Evolutionary conservation across 352 stramenopile genomes (phyloP), one percentile per base, ranked within the genome.

Genomic region (Thalassiosira mediterranea): DNA sequence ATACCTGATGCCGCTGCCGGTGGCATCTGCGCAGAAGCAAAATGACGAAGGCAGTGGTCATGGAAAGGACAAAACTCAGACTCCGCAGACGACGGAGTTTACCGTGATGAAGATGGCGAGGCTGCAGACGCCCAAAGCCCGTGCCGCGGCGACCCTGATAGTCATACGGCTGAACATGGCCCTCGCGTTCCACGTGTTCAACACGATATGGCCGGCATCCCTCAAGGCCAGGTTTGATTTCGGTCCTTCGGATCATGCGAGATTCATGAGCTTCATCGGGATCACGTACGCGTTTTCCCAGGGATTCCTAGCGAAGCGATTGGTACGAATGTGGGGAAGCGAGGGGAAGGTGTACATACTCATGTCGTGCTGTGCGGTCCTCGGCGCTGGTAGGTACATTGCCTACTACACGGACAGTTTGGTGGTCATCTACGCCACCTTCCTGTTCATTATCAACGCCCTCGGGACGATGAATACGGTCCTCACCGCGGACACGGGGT

Each of bases 121-220:
- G 47, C 51, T 93, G 21, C 49, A 77, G 34, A 81, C 80, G 13
- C 74, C 81, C 3, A 71, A 79, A 48, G 82, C 84, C 21, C 72
- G 71, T 15, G 76, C 79, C 32, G 82, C 82, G 1, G 59, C 88
- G 11, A 84, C 81, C 11, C 59, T 93, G 13, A 79, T 90, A 42
- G 29, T 65, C 1, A 68, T 80, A 26, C 38, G 84, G 40, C 42
- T 88, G 1, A 83, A 78, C 40, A 89, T 90, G 84, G 64, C 76
- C 13, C 60, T 93, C 4, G 69, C 82, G 4, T 91, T 89, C 70
- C 84, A 93, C 52, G 85, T 91, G 54, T 93, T 89, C 69, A 80
- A 88, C 42, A 91, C 83, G 10, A 88, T 91, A 47, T 91, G 84
- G 84, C 77, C 82, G 3, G 72, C 76, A n/a, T 88, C 80, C 0